These are phyloP conservation scores for Alloteropsis angusta DNA, from an alignment of 202 grass and related monocot genomes.

Conservation along the genomic window DNA sequence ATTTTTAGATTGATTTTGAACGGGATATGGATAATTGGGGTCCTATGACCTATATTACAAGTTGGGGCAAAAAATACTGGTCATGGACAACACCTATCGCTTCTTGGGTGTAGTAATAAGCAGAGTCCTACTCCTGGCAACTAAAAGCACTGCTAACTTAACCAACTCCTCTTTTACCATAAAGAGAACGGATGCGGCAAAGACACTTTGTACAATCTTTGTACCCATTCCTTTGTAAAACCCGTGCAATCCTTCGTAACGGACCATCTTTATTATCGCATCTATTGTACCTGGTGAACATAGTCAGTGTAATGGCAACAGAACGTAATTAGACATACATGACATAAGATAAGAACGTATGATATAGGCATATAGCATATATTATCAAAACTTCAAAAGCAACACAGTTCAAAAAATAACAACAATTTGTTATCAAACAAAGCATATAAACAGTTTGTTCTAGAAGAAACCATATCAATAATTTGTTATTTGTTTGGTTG, in stretches of 20 bases:
- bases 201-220: constrained; percentile 96
- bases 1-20: constrained; percentile 1
- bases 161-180: constrained; percentile 97
- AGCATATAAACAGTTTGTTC: background rate
- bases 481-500: background rate
- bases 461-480: background rate
- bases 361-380: background rate
- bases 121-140: constrained; percentile 54
- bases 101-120: constrained; percentile 35
- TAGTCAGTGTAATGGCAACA: background rate
- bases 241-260: constrained; percentile 70
- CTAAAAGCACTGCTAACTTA: constrained; percentile 51
- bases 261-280: constrained; percentile 91
- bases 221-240: constrained; percentile 99
- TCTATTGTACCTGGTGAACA: constrained; percentile 73
- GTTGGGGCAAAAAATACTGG: background rate
- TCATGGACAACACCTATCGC: background rate
- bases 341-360: background rate
- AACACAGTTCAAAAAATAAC: background rate
- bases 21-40: background rate
- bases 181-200: constrained; percentile 93
- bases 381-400: background rate
- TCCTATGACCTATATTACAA: constrained; percentile 8
- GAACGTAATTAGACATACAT: background rate
- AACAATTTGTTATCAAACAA: background rate